Evolutionary conservation across 352 stramenopile genomes (phyloP), one percentile per base, ranked within the genome.

Genomic region (Phytophthora cajani): DNA sequence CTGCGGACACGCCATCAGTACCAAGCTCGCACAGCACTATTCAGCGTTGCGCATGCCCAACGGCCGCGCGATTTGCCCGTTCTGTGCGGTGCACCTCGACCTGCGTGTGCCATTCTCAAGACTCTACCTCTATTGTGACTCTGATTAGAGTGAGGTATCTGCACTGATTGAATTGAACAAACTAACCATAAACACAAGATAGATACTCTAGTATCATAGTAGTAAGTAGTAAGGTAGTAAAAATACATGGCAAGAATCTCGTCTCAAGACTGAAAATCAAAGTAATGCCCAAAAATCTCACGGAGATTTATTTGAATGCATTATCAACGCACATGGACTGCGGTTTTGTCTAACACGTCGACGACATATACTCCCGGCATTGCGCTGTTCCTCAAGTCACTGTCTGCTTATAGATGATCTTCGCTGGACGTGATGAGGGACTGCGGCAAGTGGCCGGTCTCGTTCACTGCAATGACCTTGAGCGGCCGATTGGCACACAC

Each of bases 381-480:
- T 54, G 32, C n/a, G 32, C 46, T 69, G 52, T n/a, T 75, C n/a
- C 54, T 44, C 33, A n/a, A 33, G 30, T 64, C 51, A 25, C 52
- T 47, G 25, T 44, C 36, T 62, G 50, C n/a, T 85, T 77, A 91
- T 52, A 93, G 74, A 68, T 94, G 85, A 71, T 95, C 88, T 74
- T 93, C 86, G 58, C 88, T 95, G n/a, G 84, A 94, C 40, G 88
- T 95, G 56, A 87, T 86, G 59, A 95, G 79, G 46, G 85, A 90
- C 30, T 86, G 80, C 11, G 88, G 88, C 17, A 95, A 60, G 55
- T 95, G 88, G 14, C 88, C 88, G 12, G 84, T 92, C 64, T 95
- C 88, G 72, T 95, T 95, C 25, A 95, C 83, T 40, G 84, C 76
- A 50, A 88, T 78, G 17, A 95, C 75, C 70, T 95, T 95, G 21